A percentile compares a stretch with the other conserved stretches of the same genome.
Conservation (phyloP, 306 rosid genomes). For the Gillenia trifoliata region DNA sequence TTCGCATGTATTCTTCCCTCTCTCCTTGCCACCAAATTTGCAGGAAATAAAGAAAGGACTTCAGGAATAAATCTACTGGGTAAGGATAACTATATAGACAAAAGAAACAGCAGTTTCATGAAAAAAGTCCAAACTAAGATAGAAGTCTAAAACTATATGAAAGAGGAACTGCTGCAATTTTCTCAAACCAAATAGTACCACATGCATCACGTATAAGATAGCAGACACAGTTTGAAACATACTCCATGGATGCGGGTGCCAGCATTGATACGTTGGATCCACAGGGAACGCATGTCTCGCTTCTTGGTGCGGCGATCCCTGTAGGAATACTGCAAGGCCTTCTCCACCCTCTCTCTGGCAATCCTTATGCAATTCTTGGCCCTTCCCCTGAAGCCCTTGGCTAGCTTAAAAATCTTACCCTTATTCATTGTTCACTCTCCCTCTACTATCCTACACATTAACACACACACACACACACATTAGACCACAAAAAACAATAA, state of each 20-base stretch:
- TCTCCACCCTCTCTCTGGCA: slow-evolving; percentile 95
- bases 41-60: background rate
- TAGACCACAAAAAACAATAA: too few relatives aligned
- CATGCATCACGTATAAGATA: background rate
- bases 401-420: slow-evolving; percentile 77
- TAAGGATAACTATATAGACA: background rate
- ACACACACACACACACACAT: slow-evolving; percentile 7
- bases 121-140: background rate
- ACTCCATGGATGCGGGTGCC: slow-evolving; percentile 92
- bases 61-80: background rate
- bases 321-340: slow-evolving; percentile 95
- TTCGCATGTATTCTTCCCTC: background rate
- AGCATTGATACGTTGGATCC: slow-evolving; percentile 93
- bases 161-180: background rate
- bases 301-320: slow-evolving; percentile 96
- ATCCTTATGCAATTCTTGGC: slow-evolving; percentile 96
- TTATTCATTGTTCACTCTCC: slow-evolving; percentile 57
- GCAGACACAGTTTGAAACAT: slow-evolving; percentile 20
- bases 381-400: slow-evolving; percentile 96
- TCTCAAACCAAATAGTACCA: background rate
- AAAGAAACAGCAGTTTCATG: background rate
- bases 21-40: background rate
- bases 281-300: slow-evolving; percentile 92
- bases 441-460: slow-evolving; percentile 5
- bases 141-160: background rate